Percentiles rank a stretch among this genome's conserved stretches.
phyloP scores from a whole-genome alignment of 352 stramenopile species.

The Globisporangium radiosum region DNA sequence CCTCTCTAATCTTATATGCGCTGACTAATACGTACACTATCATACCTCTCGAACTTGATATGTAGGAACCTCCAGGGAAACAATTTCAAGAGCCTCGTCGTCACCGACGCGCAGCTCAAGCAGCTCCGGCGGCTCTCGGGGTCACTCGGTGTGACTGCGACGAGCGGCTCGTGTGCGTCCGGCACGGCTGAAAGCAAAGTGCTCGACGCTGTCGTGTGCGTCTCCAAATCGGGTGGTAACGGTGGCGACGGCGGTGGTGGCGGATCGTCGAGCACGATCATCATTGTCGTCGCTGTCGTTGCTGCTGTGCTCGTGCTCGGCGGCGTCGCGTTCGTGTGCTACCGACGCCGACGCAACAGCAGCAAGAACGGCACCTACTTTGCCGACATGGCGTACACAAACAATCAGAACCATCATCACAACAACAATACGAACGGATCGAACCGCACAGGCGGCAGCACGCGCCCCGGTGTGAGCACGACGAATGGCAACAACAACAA shows the following conservation, averaged over 20 bases:
- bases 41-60: neutral
- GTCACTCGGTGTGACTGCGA: constrained; percentile 29
- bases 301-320: constrained; percentile 41
- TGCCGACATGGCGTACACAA: constrained; percentile 26
- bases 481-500: constrained; percentile 1
- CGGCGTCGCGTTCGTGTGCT: constrained; percentile 38
- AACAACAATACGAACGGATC: constrained; percentile 28
- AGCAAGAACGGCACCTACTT: constrained; percentile 23
- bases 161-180: constrained; percentile 24
- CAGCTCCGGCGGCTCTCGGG: constrained; percentile 45
- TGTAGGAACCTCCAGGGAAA: constrained; percentile 50
- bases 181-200: constrained; percentile 31
- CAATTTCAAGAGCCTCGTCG: constrained; percentile 32
- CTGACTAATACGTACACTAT: too few species aligned
- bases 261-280: constrained; percentile 22
- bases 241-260: neutral
- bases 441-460: neutral
- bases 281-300: constrained; percentile 54
- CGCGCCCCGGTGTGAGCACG: too few species aligned
- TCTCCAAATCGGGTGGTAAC: constrained; percentile 18
- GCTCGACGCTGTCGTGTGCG: constrained; percentile 47
- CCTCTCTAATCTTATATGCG: too few species aligned
- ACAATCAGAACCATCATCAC: constrained; percentile 17
- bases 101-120: constrained; percentile 35
- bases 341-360: constrained; percentile 31